Evolutionary conservation across 208 protist species (phyloP).

Genomic region (Balamuthia mandrillaris): DNA sequence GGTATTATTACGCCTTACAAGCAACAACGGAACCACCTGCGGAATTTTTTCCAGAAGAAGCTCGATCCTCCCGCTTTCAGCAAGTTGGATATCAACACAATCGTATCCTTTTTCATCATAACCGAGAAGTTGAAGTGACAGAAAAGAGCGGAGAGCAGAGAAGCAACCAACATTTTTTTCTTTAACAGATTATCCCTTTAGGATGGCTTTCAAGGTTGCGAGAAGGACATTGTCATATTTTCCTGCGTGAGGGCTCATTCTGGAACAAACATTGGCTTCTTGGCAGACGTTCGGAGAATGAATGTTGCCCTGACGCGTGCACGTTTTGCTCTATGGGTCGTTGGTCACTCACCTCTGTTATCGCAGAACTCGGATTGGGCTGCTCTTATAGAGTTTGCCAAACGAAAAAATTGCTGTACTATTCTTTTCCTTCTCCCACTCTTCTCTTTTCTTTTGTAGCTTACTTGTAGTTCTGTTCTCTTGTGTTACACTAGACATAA

Average conservation of each 20-base stretch:
- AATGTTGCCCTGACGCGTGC: slow-evolving; percentile 76
- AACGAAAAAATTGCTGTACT: background rate
- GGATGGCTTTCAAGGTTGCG: slow-evolving; percentile 73
- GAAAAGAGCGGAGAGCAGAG: slow-evolving; percentile 8
- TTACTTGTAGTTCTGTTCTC: no score
- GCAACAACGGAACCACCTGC: slow-evolving; percentile 48
- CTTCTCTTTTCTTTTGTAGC: no score
- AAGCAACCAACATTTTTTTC: background rate
- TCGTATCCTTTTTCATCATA: slow-evolving; percentile 43
- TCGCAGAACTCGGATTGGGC: slow-evolving; percentile 41
- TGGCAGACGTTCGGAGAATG: slow-evolving; percentile 70
- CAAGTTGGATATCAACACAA: slow-evolving; percentile 54
- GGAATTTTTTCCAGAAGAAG: background rate
- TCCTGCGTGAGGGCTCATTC: slow-evolving; percentile 65
- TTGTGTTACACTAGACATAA: no score
- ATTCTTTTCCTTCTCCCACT: background rate
- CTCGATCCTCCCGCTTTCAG: slow-evolving; percentile 15
- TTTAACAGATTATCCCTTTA: background rate
- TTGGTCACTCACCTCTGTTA: slow-evolving; percentile 53
- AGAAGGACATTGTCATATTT: slow-evolving; percentile 77
- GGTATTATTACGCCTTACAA: slow-evolving; percentile 74
- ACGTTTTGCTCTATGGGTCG: slow-evolving; percentile 45
- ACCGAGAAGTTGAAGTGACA: background rate
- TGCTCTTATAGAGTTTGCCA: slow-evolving; percentile 25
- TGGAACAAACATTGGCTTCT: slow-evolving; percentile 65